Evolutionary conservation across 1,284 basidiomycete genomes (phyloP).

Genomic region (Vanrija humicola): DNA sequence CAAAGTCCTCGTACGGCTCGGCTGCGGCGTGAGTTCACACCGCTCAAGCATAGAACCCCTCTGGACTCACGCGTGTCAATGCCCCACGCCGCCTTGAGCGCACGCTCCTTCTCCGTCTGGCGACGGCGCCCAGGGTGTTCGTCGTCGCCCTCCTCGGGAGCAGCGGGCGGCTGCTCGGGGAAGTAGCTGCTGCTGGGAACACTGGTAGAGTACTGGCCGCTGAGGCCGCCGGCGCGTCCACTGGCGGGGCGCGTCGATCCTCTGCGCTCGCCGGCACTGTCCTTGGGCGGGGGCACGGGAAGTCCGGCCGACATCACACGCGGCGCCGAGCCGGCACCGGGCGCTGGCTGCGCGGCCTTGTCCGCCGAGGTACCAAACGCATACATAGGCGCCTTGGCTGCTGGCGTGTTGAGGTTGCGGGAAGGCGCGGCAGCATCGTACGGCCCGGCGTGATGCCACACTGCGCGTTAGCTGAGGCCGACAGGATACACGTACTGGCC

Average conservation of each 20-base stretch:
- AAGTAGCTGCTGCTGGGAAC: constrained; percentile 48
- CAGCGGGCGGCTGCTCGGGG: constrained; percentile 19
- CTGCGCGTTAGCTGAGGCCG: constrained; percentile 18
- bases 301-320: background rate
- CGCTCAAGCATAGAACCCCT: background rate
- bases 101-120: constrained; percentile 42
- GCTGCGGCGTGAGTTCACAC: constrained; percentile 29
- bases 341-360: background rate
- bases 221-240: constrained; percentile 28
- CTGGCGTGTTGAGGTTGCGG: constrained; percentile 40
- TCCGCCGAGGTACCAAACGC: constrained; percentile 30
- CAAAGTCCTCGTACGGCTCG: constrained; percentile 49
- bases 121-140: constrained; percentile 31
- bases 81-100: constrained; percentile 49
- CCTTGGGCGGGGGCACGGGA: constrained; percentile 9
- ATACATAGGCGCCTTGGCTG: constrained; percentile 43
- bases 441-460: constrained; percentile 49
- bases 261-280: background rate
- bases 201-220: constrained; percentile 46
- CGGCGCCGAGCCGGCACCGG: background rate
- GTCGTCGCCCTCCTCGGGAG: constrained; percentile 27
- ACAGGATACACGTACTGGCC: constrained; percentile 33
- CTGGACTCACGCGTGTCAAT: constrained; percentile 44
- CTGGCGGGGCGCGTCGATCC: background rate
- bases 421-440: constrained; percentile 50